Base-by-base conservation (phyloP, 768 basidiomycete genomes). In the Calocera cornea region DNA sequence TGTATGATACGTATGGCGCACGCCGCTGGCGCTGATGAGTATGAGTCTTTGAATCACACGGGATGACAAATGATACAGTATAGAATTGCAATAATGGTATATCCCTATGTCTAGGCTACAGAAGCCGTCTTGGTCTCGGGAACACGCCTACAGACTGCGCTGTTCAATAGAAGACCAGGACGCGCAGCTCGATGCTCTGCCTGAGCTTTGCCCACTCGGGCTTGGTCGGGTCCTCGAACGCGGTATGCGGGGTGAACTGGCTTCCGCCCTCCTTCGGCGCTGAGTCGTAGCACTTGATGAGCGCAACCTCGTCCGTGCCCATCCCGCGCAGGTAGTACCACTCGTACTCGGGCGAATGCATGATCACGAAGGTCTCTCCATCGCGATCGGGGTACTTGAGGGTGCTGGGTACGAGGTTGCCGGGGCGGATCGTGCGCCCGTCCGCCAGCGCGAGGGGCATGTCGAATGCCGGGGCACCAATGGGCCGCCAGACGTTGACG, bases 401-500 rank as follows among this genome's bases (percentile, higher is more conserved):
- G 11, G 80, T 77, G 5, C 80, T 75, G 1, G 82, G 79, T 24
- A 80, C 73, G 1, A 83, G 71, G 68, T 83, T 73, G 65, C 74
- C 68, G 0, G 68, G 63, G 69, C 82, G 76, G 7, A 83, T 73
- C 66, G 76, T 79, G 14, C 78, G 76, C 71, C 74, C 82, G 73
- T 84, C 83, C 71, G 81, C 81, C 0, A 82, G 74, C 12, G 79
- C 78, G 40, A 84, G 77, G 3, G 82, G 83, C 75, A 77, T 81
- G 68, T 83, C 83, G n/a, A 73, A 71, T 1, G 81, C 82, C 1
- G 77, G 70, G 68, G 80, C 74, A 19, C 75, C 71, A 71, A 84
- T 82, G 0, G 83, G 83, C 24, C 83, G 78, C 83, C 83, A 84
- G 67, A 84, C 73, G 72, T 83, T 83, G 69, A 84, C 78, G 69